phyloP scores from a whole-genome alignment of 192 early-diverging fungal species.

The Geosiphon pyriformis region DNA sequence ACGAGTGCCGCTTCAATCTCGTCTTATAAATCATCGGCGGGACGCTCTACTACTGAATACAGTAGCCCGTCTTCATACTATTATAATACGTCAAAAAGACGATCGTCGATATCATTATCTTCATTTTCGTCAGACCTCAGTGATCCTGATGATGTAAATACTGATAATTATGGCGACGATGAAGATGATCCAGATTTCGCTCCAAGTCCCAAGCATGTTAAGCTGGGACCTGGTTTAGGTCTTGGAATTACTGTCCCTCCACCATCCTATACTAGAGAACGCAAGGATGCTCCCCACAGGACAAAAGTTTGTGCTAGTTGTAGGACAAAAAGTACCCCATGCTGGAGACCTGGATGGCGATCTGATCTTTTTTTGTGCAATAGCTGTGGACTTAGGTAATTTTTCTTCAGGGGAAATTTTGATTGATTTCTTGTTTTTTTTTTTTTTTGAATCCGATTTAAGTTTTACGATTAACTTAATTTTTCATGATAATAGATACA shows the following conservation, averaged over 20 bases:
- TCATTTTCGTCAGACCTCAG: slow-evolving; percentile 14
- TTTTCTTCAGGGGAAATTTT: neutral
- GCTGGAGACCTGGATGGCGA: slow-evolving; percentile 39
- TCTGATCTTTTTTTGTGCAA: slow-evolving; percentile 35
- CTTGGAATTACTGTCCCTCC: neutral
- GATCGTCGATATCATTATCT: slow-evolving; percentile 12
- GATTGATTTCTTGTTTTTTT: too few species aligned
- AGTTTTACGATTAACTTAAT: too few species aligned
- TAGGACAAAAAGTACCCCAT: slow-evolving; percentile 34
- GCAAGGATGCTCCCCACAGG: slow-evolving; percentile 5
- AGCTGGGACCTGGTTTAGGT: neutral
- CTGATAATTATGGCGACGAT: slow-evolving; percentile 25
- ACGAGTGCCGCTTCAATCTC: neutral
- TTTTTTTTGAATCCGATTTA: too few species aligned
- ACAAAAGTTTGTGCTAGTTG: slow-evolving; percentile 34
- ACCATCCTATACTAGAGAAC: neutral
- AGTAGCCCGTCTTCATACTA: neutral
- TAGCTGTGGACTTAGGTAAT: slow-evolving; percentile 33
- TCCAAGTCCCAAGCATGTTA: neutral
- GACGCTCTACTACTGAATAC: neutral
- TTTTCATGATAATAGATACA: too few species aligned
- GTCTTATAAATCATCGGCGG: neutral
- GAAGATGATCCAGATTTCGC: slow-evolving; percentile 25
- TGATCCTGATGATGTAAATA: slow-evolving; percentile 10
- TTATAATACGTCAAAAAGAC: neutral